Base-by-base conservation (phyloP, 176 grass and related monocot species). In the Carex littledalei region DNA sequence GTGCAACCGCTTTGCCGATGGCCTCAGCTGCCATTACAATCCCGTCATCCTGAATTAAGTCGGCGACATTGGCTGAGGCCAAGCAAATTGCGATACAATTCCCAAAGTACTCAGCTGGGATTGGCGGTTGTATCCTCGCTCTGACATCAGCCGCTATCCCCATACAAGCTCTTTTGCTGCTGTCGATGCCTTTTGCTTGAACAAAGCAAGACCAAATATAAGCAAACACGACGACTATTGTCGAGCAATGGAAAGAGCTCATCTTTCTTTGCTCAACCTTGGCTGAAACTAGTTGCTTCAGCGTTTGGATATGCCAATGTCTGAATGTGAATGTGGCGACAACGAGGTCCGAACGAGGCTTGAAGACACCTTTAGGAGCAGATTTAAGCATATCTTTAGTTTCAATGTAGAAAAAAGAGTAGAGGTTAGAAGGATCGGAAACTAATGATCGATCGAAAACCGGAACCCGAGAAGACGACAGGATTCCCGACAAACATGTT, bases 71-170 rank as follows among this genome's bases (percentile, higher is more conserved):
- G 15, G 66, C 80, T 70, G 56, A 22, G 2, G 63, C 81, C 15
- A 64, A 41, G 70, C 81, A 63, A 17, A 13, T 0, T 26, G 15
- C 37, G 24, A 55, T 1, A 77, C 88, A 90, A 80, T 90, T 90
- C 10, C 93, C 90, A 26, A 92, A 94, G 84, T 87, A 94, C 2
- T 73, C 53, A 0, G 2, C 32, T 0, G 81, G 81, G 0, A 86
- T 7, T 2, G 88, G 90, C 9, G 88, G 90, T 7, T 65, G 67
- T 24, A 90, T 66, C 9, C 69, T 82, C 6, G 41, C 37, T 2
- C 90, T 87, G 76, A 82, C 74, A 78, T 92, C 87, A 1, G 87
- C 89, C 21, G 53, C 14, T 76, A 92, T 78, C 17, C 59, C 17
- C 9, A 92, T 59, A 70, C 56, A 39, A 4, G 14, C 66, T 15